Percentiles rank a stretch among this genome's conserved stretches.
Evolutionary conservation across 495 filamentous ascomycete species (phyloP).

Genomic region (Trichoderma virens): DNA sequence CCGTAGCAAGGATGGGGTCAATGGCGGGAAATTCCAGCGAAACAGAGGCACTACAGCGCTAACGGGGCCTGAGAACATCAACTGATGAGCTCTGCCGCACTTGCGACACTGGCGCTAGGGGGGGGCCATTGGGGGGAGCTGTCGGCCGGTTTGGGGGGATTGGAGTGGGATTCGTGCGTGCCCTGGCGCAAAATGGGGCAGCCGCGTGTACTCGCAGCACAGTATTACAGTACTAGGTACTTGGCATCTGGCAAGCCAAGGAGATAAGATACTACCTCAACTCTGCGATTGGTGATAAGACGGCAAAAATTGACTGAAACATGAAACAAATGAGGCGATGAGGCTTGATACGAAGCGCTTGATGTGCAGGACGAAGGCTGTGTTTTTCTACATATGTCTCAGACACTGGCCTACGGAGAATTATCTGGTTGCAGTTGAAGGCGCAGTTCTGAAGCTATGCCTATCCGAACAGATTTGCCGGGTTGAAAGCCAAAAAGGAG

Average conservation of each 20-base stretch:
- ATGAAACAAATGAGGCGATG: neutral
- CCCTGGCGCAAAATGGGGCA: neutral
- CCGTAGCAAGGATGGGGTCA: neutral
- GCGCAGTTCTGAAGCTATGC: neutral
- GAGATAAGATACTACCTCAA: too few species aligned
- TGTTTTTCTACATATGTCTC: neutral
- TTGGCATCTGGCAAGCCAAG: too few species aligned
- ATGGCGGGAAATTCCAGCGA: neutral
- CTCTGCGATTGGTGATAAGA: neutral
- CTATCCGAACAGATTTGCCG: neutral
- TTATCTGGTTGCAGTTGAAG: neutral
- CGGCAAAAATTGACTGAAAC: neutral
- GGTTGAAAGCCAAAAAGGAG: neutral
- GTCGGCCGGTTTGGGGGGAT: too few species aligned
- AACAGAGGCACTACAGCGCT: neutral
- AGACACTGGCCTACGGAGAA: neutral
- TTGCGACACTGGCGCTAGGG: neutral
- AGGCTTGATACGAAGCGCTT: neutral
- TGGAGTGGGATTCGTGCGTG: too few species aligned
- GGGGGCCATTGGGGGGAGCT: neutral
- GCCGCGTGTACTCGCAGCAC: neutral
- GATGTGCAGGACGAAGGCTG: neutral
- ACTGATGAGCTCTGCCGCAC: neutral
- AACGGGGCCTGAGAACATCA: neutral
- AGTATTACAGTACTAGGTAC: too few species aligned